Evolutionary conservation across 257 asterid species (phyloP), one percentile per base, ranked within the genome.

Genomic region (Capsicum pubescens): DNA sequence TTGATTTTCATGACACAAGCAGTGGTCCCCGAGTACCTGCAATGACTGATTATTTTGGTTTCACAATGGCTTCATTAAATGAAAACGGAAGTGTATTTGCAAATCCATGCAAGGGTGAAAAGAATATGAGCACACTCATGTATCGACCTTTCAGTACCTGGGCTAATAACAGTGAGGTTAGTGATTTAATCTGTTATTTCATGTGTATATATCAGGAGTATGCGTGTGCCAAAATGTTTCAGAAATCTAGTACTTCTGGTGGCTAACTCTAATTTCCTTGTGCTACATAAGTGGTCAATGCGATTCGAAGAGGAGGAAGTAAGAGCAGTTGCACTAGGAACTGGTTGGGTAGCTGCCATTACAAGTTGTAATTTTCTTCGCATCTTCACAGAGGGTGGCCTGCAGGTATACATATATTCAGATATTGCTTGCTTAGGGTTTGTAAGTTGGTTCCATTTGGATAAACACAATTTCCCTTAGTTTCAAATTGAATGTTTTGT

Each of bases 241-340:
- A 35, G n/a, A 32, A 76, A 52, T 72, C 80, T 19, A 21, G 19
- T 74, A 57, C 26, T 79, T 88, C 67, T 63, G 16, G 8, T 77
- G 58, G 80, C 83, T 87, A 60, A 88, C 79, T 74, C 69, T 70
- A 83, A 78, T 83, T 81, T 83, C 70, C 82, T 86, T 84, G 16
- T 89, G 86, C 86, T 86, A 86, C 87, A 86, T 58, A 79, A 97
- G 99, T 97, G 99, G 98, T 95, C 98, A 57, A 97, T 97, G 99
- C 89, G 99, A 74, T 91, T 97, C 90, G 98, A 93, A 87, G 98
- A 93, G 80, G 99, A 97, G 89, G 99, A 95, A 92, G 96, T 95
- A 84, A 90, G 90, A 87, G 98, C 98, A 36, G 90, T 95, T 84
- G 98, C 98, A 88, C 92, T 91, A 79, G 99, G 99, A 85, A 90